Conservation (phyloP, 495 filamentous ascomycete species). For the Penicillium samsonianum region DNA sequence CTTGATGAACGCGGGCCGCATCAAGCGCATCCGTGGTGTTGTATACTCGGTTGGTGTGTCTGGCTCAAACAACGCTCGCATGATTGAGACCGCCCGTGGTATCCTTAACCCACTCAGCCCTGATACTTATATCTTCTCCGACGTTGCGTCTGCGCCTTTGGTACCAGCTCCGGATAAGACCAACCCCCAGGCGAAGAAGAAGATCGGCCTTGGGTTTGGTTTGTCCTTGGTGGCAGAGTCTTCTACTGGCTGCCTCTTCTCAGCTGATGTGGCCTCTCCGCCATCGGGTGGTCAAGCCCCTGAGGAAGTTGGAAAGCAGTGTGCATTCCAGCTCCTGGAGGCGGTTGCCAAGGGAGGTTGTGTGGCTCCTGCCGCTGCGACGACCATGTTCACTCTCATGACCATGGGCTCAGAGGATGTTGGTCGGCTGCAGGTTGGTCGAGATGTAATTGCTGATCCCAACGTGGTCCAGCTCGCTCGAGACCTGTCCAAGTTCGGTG, state of each 20-base stretch:
- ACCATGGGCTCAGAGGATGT: constrained; percentile 87
- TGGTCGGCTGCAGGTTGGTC: constrained; percentile 60
- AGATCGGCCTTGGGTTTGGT: constrained; percentile 84
- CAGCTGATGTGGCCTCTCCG: constrained; percentile 82
- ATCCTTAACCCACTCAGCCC: constrained; percentile 81
- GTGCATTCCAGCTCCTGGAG: constrained; percentile 88
- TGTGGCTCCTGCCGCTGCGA: constrained; percentile 65
- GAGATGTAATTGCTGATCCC: constrained; percentile 77
- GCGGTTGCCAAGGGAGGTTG: constrained; percentile 79
- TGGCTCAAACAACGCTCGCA: constrained; percentile 87
- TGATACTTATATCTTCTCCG: constrained; percentile 85
- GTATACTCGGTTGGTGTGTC: constrained; percentile 89
- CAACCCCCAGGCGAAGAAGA: constrained; percentile 62
- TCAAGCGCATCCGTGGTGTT: constrained; percentile 88
- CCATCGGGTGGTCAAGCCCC: constrained; percentile 77
- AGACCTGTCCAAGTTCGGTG: constrained; percentile 82
- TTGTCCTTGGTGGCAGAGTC: constrained; percentile 89
- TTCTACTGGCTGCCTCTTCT: constrained; percentile 78
- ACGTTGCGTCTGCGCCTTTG: constrained; percentile 71
- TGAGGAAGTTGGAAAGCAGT: constrained; percentile 85
- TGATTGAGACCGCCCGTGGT: constrained; percentile 88
- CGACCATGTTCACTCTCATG: constrained; percentile 83
- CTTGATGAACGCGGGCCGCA: constrained; percentile 76
- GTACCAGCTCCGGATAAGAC: constrained; percentile 62
- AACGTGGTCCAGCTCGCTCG: constrained; percentile 75